phyloP scores from a whole-genome alignment of 805 yeast genomes.

The Schizosaccharomyces lindneri region DNA sequence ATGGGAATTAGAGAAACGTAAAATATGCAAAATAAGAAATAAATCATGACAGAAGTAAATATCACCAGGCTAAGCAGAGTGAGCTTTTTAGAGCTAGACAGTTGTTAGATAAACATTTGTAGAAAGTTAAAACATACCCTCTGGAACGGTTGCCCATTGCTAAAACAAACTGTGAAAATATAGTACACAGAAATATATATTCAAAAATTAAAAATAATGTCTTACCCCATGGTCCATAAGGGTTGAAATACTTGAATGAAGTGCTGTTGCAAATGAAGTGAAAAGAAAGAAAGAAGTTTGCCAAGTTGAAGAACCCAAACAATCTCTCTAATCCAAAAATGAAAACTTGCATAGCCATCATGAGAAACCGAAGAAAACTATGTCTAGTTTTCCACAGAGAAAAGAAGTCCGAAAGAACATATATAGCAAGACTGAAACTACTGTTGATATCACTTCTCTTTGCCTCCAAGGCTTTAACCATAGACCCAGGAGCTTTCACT shows the following conservation, averaged over 20 bases:
- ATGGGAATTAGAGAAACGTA: neutral
- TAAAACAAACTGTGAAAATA: slow-evolving; percentile 28
- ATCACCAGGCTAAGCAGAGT: neutral
- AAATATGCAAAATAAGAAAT: neutral
- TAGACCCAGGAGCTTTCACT: slow-evolving; percentile 77
- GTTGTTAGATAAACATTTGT: slow-evolving; percentile 8
- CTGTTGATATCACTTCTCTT: slow-evolving; percentile 95
- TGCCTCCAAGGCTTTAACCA: slow-evolving; percentile 71
- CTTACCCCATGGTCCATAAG: slow-evolving; percentile 7
- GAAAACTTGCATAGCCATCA: slow-evolving; percentile 51
- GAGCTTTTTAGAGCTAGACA: slow-evolving; percentile 9
- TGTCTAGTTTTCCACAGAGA: slow-evolving; percentile 64
- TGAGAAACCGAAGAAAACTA: slow-evolving; percentile 32
- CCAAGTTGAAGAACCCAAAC: slow-evolving; percentile 81
- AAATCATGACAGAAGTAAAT: neutral
- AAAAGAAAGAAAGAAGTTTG: slow-evolving; percentile 77
- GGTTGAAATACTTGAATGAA: slow-evolving; percentile 33
- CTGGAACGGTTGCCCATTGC: slow-evolving; percentile 87
- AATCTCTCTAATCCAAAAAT: slow-evolving; percentile 53
- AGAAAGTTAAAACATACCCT: slow-evolving; percentile 19
- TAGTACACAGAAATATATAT: neutral
- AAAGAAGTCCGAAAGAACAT: slow-evolving; percentile 55
- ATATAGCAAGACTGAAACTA: slow-evolving; percentile 81
- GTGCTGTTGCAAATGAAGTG: slow-evolving; percentile 54
- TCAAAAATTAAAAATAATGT: slow-evolving; percentile 3